phyloP scores from a whole-genome alignment of 768 basidiomycete genomes.

The Boletus reticulatus region DNA sequence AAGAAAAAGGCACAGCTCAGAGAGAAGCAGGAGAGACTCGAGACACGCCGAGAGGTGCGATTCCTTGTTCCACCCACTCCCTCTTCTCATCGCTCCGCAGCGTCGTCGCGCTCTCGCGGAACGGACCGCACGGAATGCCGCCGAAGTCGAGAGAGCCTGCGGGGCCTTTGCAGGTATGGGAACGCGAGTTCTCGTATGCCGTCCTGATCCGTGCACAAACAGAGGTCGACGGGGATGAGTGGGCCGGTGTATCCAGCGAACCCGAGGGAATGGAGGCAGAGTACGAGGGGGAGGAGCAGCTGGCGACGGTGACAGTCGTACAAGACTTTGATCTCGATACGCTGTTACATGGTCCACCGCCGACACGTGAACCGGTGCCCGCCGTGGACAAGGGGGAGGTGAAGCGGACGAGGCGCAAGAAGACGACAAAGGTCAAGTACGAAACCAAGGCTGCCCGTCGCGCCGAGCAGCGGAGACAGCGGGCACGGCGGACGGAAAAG shows the following conservation, averaged over 20 bases:
- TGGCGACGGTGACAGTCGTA: conserved; percentile 87
- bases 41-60: conserved; percentile 75
- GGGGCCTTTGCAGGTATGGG: conserved; percentile 46
- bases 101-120: conserved; percentile 76
- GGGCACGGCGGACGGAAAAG: conserved; percentile 63
- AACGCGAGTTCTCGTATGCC: neutral
- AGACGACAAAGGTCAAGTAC: conserved; percentile 48
- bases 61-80: neutral
- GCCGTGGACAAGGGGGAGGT: neutral
- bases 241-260: conserved; percentile 42
- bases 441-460: conserved; percentile 69
- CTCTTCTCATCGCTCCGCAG: conserved; percentile 40
- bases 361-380: neutral
- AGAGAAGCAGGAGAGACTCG: conserved; percentile 72
- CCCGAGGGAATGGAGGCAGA: conserved; percentile 53
- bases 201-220: conserved; percentile 13
- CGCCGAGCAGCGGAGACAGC: conserved; percentile 61
- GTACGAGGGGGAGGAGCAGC: conserved; percentile 79
- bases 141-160: conserved; percentile 72
- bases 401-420: conserved; percentile 20
- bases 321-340: conserved; percentile 85
- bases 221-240: conserved; percentile 42
- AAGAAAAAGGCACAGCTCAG: conserved; percentile 70
- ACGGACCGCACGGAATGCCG: conserved; percentile 75
- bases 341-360: conserved; percentile 47